Evolutionary conservation across 176 grass and related monocot species (phyloP).

Genomic region (Juncus inflexus): DNA sequence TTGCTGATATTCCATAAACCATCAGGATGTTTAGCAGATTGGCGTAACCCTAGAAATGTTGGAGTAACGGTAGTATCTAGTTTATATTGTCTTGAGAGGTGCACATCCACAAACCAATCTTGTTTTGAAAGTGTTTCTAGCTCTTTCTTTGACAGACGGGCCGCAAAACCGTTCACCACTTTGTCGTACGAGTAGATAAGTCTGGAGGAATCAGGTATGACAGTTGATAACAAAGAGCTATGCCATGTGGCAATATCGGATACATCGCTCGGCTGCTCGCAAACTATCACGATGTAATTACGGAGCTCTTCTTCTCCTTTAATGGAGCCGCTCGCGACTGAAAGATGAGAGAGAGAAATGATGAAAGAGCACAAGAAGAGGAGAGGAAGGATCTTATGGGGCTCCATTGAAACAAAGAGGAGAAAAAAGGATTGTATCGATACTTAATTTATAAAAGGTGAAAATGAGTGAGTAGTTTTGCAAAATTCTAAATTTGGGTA

Average conservation of each 20-base stretch:
- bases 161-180: constrained; percentile 46
- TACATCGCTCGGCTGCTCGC: too few relatives aligned
- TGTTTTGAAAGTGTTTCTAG: constrained; percentile 31
- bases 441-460: too few relatives aligned
- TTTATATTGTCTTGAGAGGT: constrained; percentile 29
- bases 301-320: too few relatives aligned
- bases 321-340: too few relatives aligned
- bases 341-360: too few relatives aligned
- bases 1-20: constrained; percentile 1
- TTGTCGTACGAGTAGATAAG: constrained; percentile 48
- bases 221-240: constrained; percentile 13
- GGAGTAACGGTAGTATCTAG: constrained; percentile 55
- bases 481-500: too few relatives aligned
- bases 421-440: too few relatives aligned
- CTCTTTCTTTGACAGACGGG: constrained; percentile 27
- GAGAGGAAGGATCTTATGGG: too few relatives aligned
- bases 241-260: constrained; percentile 2
- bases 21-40: not conserved
- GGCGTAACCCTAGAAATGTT: constrained; percentile 35
- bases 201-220: not conserved
- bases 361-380: too few relatives aligned
- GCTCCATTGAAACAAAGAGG: too few relatives aligned
- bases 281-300: too few relatives aligned
- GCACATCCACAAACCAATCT: constrained; percentile 52
- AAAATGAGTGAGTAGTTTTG: too few relatives aligned